Conservation (phyloP, 345 rosid genomes). For the Salix dunnii region DNA sequence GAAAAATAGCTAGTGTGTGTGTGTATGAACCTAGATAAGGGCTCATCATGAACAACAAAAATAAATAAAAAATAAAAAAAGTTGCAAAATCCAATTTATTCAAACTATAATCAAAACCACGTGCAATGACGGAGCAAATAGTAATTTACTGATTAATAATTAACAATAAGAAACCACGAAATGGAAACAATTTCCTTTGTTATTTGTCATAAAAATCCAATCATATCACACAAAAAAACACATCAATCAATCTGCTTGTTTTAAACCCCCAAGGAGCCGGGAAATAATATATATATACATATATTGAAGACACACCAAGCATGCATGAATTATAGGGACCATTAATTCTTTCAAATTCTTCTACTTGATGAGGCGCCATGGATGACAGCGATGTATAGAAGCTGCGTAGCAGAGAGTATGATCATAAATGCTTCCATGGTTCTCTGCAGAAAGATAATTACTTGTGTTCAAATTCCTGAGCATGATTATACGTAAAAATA, state of each 20-base stretch:
- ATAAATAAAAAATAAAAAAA: too few relatives aligned
- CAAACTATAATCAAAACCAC: too few relatives aligned
- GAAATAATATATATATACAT: not conserved
- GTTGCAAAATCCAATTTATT: too few relatives aligned
- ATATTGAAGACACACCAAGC: not conserved
- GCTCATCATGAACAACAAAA: not conserved
- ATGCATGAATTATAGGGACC: not conserved
- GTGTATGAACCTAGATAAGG: not conserved
- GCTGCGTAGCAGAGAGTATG: conserved; percentile 80
- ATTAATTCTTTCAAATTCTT: not conserved
- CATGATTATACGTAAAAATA: not conserved
- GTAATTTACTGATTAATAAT: too few relatives aligned
- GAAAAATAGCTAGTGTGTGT: too few relatives aligned
- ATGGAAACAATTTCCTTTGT: not conserved
- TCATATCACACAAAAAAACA: conserved; percentile 11
- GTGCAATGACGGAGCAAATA: not conserved
- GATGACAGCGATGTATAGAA: conserved; percentile 71
- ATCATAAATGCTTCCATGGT: conserved; percentile 94
- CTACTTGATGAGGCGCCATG: conserved; percentile 34
- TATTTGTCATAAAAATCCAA: conserved; percentile 13
- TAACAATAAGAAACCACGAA: not conserved
- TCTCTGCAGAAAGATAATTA: conserved; percentile 49
- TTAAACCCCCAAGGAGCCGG: not conserved
- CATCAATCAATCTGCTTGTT: conserved; percentile 7
- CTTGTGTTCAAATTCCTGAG: not conserved